Evolutionary conservation across 2,329 filamentous ascomycete genomes (phyloP).

Genomic region (Dendrostoma leiphaemia): DNA sequence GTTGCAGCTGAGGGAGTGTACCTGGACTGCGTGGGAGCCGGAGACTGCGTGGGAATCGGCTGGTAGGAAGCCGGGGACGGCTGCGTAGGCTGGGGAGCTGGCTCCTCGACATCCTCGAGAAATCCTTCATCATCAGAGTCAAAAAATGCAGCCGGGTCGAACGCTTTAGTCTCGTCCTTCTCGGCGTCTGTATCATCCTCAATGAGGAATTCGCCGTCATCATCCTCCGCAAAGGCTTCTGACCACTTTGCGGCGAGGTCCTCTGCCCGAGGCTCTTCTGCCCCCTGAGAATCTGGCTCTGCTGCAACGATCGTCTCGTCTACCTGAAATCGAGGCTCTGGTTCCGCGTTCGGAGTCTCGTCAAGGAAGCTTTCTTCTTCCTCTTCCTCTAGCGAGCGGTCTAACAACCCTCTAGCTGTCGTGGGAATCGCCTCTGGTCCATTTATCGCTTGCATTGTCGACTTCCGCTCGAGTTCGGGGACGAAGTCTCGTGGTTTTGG

Average conservation of each 20-base stretch:
- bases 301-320: slow-evolving; percentile 25
- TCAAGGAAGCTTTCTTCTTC: slow-evolving; percentile 21
- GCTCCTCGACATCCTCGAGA: slow-evolving; percentile 63
- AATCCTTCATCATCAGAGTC: slow-evolving; percentile 86
- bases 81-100: slow-evolving; percentile 24
- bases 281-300: slow-evolving; percentile 21
- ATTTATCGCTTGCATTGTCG: slow-evolving; percentile 64
- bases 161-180: slow-evolving; percentile 36
- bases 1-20: slow-evolving; percentile 30
- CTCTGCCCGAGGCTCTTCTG: slow-evolving; percentile 39
- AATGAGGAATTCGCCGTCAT: slow-evolving; percentile 61
- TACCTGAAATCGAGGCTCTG: slow-evolving; percentile 10
- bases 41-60: slow-evolving; percentile 23
- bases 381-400: slow-evolving; percentile 32
- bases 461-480: slow-evolving; percentile 60
- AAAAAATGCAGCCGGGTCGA: slow-evolving; percentile 67
- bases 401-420: slow-evolving; percentile 24
- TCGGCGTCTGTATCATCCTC: slow-evolving; percentile 47
- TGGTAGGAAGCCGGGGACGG: slow-evolving; percentile 24
- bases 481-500: slow-evolving; percentile 25
- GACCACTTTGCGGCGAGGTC: slow-evolving; percentile 82
- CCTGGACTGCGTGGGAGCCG: slow-evolving; percentile 31
- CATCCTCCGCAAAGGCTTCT: slow-evolving; percentile 74
- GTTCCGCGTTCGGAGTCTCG: slow-evolving; percentile 2
- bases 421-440: slow-evolving; percentile 39